Evolutionary conservation across 2,329 filamentous ascomycete genomes (phyloP), one percentile per base, ranked within the genome.

Genomic region (Pseudocercospora musae): DNA sequence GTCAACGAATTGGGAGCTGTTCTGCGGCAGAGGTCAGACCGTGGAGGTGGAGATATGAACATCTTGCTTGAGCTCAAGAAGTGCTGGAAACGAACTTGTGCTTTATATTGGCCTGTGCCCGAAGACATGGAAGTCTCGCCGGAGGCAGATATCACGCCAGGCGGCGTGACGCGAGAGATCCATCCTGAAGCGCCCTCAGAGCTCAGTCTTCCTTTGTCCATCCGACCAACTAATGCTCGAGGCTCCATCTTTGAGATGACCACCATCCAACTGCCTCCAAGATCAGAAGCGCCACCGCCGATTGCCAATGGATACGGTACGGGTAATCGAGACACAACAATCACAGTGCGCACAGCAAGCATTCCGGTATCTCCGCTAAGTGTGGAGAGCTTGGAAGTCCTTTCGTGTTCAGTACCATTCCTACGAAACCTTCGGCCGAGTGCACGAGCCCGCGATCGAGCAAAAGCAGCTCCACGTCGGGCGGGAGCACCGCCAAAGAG

Each of bases 31-130:
- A 79, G 84, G 57, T 73, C 78, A 57, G 80, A 82, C 66, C 79
- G 81, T 48, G 84, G 85, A 33, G 81, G 80, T 58, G 87, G 86
- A 53, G 87, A 89, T 70, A 76, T 96, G 62, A 97, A 97, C 76
- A 96, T 98, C 67, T 82, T 99, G 37, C 87, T 89, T 29, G 95
- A 99, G 76, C 80, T 99, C 65, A 99, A 99, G 76, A 96, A 96
- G 74, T 98, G 95, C 74, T 99, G 95, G 95, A 88, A 93, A 74
- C 86, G 93, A 57, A 91, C 95, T 20, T 98, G 93, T 74, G 88
- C 90, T 0, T 79, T 93, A 59, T 96, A 93, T 74, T 99, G 95
- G 94, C 91, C 96, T 65, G 85, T 84, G 0, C 81, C 86, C 0
- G 86, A 91, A 52, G 88, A 88, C 37, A 82, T 66, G 23, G 68